Conservation (phyloP, 768 basidiomycete species). For the Russula abietina region DNA sequence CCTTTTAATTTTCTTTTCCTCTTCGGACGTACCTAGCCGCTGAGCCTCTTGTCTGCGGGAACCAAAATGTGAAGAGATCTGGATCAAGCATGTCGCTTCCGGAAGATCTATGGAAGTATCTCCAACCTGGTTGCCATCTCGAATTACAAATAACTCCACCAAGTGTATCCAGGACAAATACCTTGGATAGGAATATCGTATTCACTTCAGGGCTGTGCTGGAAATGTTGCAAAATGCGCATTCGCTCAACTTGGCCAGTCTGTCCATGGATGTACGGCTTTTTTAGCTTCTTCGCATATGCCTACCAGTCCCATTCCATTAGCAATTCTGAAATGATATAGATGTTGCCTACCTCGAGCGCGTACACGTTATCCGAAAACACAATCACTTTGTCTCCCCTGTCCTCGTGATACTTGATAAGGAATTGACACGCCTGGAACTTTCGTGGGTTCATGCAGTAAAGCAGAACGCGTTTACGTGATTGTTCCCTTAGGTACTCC, state of each 20-base stretch:
- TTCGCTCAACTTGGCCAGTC: slow-evolving; percentile 90
- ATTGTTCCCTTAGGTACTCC: slow-evolving; percentile 90
- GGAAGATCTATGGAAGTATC: slow-evolving; percentile 99
- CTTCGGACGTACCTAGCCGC: slow-evolving; percentile 59
- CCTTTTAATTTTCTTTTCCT: background rate
- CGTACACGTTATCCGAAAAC: slow-evolving; percentile 97
- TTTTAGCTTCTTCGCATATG: slow-evolving; percentile 87
- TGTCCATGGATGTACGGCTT: slow-evolving; percentile 97
- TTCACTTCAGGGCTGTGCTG: slow-evolving; percentile 94
- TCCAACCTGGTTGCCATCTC: slow-evolving; percentile 57
- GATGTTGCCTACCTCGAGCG: slow-evolving; percentile 68
- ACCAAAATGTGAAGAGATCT: slow-evolving; percentile 98
- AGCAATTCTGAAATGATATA: background rate
- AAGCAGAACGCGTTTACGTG: slow-evolving; percentile 88
- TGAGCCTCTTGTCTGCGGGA: slow-evolving; percentile 98
- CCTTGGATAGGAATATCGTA: slow-evolving; percentile 98
- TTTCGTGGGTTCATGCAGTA: slow-evolving; percentile 99
- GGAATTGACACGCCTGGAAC: slow-evolving; percentile 97
- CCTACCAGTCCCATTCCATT: slow-evolving; percentile 37
- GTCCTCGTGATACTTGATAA: slow-evolving; percentile 97
- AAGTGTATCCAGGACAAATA: slow-evolving; percentile 16
- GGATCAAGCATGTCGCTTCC: slow-evolving; percentile 98
- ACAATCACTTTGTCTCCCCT: slow-evolving; percentile 99
- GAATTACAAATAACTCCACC: slow-evolving; percentile 21
- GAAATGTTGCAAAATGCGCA: slow-evolving; percentile 92